A percentile compares a stretch with the other conserved stretches of the same genome.
These are phyloP conservation scores for Penicillium sp. DNA, from an alignment of 2,329 filamentous ascomycete genomes.

Conservation along the genomic window DNA sequence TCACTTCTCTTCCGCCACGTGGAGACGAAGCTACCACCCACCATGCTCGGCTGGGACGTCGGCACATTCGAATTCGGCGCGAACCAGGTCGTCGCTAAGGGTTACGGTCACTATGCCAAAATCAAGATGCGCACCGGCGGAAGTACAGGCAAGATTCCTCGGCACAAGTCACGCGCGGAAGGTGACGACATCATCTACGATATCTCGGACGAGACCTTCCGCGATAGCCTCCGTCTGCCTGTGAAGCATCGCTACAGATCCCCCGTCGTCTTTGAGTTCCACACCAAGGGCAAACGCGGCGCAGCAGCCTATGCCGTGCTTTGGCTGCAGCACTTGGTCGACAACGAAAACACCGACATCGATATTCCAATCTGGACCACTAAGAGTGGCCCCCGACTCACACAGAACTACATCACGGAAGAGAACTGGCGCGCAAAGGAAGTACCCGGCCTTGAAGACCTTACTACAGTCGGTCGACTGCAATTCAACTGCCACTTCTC, in stretches of 20 bases:
- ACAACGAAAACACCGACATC: constrained; percentile 74
- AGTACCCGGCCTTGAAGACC: constrained; percentile 70
- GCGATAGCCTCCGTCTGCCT: constrained; percentile 69
- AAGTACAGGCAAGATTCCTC: constrained; percentile 69
- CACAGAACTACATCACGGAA: constrained; percentile 89
- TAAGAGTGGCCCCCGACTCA: constrained; percentile 70
- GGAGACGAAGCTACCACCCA: constrained; percentile 79
- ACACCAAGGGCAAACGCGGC: constrained; percentile 66
- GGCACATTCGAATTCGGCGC: constrained; percentile 89
- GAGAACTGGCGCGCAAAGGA: constrained; percentile 63
- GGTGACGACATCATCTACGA: constrained; percentile 65
- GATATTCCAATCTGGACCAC: constrained; percentile 92
- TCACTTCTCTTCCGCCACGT: constrained; percentile 88
- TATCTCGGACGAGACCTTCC: constrained; percentile 50
- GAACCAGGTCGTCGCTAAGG: constrained; percentile 64
- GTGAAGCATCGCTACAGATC: constrained; percentile 89
- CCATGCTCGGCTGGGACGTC: constrained; percentile 89
- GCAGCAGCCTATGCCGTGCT: constrained; percentile 74
- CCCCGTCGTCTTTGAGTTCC: constrained; percentile 85
- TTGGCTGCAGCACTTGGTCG: constrained; percentile 83
- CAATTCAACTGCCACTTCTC: constrained; percentile 82
- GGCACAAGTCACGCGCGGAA: constrained; percentile 60
- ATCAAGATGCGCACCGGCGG: constrained; percentile 81
- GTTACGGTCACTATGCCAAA: constrained; percentile 64
- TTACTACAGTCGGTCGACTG: constrained; percentile 78